Evolutionary conservation across 345 rosid genomes (phyloP).

Genomic region (Cochlearia excelsa): DNA sequence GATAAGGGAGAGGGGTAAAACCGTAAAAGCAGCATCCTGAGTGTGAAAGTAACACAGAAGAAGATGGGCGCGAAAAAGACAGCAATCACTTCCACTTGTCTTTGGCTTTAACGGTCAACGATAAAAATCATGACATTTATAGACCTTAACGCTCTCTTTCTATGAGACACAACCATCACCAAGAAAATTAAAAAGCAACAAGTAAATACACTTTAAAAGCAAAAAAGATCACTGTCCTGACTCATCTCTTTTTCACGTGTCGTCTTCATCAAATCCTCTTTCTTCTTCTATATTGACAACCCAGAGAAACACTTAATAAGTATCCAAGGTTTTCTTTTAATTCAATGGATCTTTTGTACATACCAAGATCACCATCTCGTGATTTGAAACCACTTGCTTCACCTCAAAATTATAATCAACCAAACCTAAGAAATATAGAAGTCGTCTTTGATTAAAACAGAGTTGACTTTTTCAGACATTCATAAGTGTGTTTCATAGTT

Average conservation of each 20-base stretch:
- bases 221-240: slow-evolving; percentile 29
- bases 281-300: slow-evolving; percentile 16
- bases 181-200: slow-evolving; percentile 20
- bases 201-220: no score
- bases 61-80: slow-evolving; percentile 35
- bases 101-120: slow-evolving; percentile 35
- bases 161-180: slow-evolving; percentile 17
- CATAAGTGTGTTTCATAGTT: slow-evolving; percentile 12
- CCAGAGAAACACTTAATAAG: slow-evolving; percentile 29
- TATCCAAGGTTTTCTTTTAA: not conserved
- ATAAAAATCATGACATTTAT: slow-evolving; percentile 32
- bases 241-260: slow-evolving; percentile 38
- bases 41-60: slow-evolving; percentile 23
- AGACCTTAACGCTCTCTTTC: slow-evolving; percentile 29
- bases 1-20: slow-evolving; percentile 9
- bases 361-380: slow-evolving; percentile 33
- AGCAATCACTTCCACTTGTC: slow-evolving; percentile 30
- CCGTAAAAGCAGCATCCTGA: not conserved
- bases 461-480: slow-evolving; percentile 30
- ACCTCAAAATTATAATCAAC: slow-evolving; percentile 9
- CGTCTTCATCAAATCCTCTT: slow-evolving; percentile 42
- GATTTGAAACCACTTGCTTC: slow-evolving; percentile 34
- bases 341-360: slow-evolving; percentile 31
- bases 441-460: slow-evolving; percentile 17
- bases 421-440: slow-evolving; percentile 19